Evolutionary conservation across 2,329 filamentous ascomycete genomes (phyloP), one percentile per base, ranked within the genome.

Genomic region (Pseudogymnoascus sp.): DNA sequence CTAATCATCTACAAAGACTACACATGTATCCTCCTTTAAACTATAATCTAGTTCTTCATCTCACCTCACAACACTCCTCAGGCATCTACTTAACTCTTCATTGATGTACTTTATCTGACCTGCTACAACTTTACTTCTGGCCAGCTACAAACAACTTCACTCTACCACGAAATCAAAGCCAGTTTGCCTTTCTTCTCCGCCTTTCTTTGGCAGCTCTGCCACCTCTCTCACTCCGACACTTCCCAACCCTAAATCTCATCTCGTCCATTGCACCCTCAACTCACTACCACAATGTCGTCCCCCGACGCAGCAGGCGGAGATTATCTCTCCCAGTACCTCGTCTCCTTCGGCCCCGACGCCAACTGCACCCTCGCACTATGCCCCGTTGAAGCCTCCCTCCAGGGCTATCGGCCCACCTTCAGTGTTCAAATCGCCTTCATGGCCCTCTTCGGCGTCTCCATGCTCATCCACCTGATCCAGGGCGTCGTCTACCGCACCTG

Each of bases 391-490:
- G 65, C 65, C 42, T 75, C 73, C 18, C 79, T 76, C 66, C 82
- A 85, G 70, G 69, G 74, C 60, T 87, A 86, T 72, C 75, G 78
- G 33, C 79, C 86, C 29, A 75, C 75, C 33, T 70, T 86, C 1
- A 71, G 73, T 7, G 81, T 81, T 63, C 87, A 87, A 68, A 72
- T 75, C 52, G 63, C 76, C 59, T 83, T 84, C 67, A 64, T 80
- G 2, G 78, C 72, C 39, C 65, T 86, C 37, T 87, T 85, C 68
- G 70, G 67, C 58, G 33, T 80, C 40, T 79, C 77, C 9, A 59
- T 71, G 5, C 13, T 82, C 45, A 69, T 73, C 31, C 76, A 75
- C 66, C 65, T 81, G 31, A 15, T 10, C 39, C 39, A 42, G 39
- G 39, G 39, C 39, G 64, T 70, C 42, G 74, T 73, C 48, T 78